Evolutionary conservation across 108 stramenopile species (phyloP).

Genomic region (Nitzschia palea): DNA sequence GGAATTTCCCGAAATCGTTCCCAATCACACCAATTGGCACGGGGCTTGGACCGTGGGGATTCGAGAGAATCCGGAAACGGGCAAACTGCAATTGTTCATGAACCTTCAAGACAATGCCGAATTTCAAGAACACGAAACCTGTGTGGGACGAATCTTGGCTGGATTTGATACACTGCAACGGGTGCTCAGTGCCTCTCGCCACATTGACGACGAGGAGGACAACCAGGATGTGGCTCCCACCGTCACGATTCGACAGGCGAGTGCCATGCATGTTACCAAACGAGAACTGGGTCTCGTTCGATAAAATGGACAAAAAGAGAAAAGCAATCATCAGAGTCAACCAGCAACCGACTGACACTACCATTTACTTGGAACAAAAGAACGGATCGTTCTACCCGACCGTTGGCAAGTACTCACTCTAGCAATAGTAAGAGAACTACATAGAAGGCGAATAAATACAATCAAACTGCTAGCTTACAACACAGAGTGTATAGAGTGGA

Average conservation of each 20-base stretch:
- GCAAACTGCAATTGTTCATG: constrained; percentile 21
- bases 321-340: no score
- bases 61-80: neutral
- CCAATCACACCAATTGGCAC: constrained; percentile 9
- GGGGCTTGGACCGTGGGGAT: constrained; percentile 39
- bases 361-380: no score
- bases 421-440: no score
- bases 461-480: no score
- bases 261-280: constrained; percentile 19
- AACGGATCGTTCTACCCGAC: no score
- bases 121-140: constrained; percentile 33
- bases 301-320: no score
- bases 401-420: no score
- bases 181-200: constrained; percentile 16
- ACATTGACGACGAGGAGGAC: neutral
- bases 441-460: no score
- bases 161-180: constrained; percentile 40
- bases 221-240: neutral
- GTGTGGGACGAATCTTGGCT: constrained; percentile 38
- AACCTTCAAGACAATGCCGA: constrained; percentile 44
- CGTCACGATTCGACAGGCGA: constrained; percentile 4
- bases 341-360: no score
- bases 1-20: constrained; percentile 10
- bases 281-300: constrained; percentile 6
- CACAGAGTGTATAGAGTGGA: no score